These are phyloP conservation scores for Cotoneaster glaucophyllus DNA, from an alignment of 306 rosid species.

Conservation along the genomic window DNA sequence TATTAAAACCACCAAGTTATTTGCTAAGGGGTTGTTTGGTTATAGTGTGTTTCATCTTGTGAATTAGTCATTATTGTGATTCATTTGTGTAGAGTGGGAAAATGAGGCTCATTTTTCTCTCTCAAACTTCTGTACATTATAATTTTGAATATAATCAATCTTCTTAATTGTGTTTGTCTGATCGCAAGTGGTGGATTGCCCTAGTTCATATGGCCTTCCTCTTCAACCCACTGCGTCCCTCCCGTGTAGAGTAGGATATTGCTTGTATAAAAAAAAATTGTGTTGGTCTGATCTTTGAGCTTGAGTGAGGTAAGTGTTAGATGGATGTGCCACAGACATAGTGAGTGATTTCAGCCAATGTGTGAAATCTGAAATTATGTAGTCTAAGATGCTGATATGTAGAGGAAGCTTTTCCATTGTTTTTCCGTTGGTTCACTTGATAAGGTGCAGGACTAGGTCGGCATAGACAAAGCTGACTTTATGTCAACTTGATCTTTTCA, in stretches of 20 bases:
- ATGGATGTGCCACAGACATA: background rate
- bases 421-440: background rate
- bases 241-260: too few species aligned
- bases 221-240: too few species aligned
- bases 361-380: background rate
- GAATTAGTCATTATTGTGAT: background rate
- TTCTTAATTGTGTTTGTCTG: background rate
- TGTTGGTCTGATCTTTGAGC: background rate
- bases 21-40: conserved; percentile 16
- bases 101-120: background rate
- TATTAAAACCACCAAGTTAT: conserved; percentile 10
- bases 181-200: too few species aligned
- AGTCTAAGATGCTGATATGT: background rate
- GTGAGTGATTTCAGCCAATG: background rate
- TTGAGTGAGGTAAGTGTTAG: background rate
- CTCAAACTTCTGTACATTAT: background rate
- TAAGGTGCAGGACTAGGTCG: background rate
- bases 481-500: too few species aligned
- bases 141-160: background rate
- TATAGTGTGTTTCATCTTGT: background rate
- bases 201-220: too few species aligned
- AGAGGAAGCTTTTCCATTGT: background rate
- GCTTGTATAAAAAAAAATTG: too few species aligned
- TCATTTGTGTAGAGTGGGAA: background rate
- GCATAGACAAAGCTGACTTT: background rate